Evolutionary conservation across 345 rosid genomes (phyloP), one percentile per base, ranked within the genome.

Genomic region (Hibiscus tridactylites): DNA sequence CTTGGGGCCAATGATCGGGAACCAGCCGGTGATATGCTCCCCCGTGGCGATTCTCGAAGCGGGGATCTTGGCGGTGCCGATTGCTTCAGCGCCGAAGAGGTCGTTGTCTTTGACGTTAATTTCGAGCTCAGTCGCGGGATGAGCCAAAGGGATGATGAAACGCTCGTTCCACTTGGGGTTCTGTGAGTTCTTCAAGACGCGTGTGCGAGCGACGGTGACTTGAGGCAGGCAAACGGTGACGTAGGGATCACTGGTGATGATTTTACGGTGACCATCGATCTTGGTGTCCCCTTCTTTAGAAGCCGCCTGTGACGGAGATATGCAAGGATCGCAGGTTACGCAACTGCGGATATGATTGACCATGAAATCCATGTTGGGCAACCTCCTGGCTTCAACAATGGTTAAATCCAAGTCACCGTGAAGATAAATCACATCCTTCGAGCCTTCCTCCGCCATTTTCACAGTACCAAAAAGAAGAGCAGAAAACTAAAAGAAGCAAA

Each of bases 151-250:
- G 49, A 95, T 84, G 21, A 4, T 5, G 81, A 92, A 95, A 69
- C 78, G 77, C 81, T 92, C 91, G 77, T 86, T 57, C 99, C 98
- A 95, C 12, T 0, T 17, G 11, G 99, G 99, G 72, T 83, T 80
- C 69, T 76, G 81, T 0, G 91, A 49, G 86, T 92, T 89, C 74
- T 86, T 89, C 49, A 92, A 16, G 12, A 95, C 96, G 26, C 88
- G 85, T 0, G 98, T 90, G 8, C 98, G 83, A 8, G 99, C 99
- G 13, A 95, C 73, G 13, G 98, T 95, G 65, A 91, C 86, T 44
- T 95, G 98, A 0, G 99, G 99, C 35, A 92, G 96, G 1, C 77
- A 74, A 65, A 95, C 96, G 69, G 91, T 89, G 50, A 87, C 97
- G 67, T 95, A 95, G 0, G 98, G 86, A 58, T 92, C 98, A 72